phyloP scores from a whole-genome alignment of 768 basidiomycete genomes.

The Antrodiella citrinella region DNA sequence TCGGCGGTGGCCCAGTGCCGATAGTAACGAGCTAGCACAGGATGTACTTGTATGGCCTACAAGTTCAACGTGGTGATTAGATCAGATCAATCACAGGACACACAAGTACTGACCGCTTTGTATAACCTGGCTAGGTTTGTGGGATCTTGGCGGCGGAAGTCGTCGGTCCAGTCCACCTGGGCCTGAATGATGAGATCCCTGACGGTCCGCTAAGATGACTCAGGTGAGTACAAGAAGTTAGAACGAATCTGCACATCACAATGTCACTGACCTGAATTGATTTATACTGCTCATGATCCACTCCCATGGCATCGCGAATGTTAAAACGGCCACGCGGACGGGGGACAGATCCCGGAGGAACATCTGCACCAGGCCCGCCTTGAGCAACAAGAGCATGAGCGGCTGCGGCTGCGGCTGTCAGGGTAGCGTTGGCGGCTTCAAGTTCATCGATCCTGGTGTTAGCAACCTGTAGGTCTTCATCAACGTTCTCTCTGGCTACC shows the following conservation, averaged over 20 bases:
- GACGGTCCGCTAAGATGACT: neutral
- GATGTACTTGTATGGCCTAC: slow-evolving; percentile 6
- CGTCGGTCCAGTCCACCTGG: neutral
- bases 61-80: neutral
- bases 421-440: too few species aligned
- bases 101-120: neutral
- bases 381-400: too few species aligned
- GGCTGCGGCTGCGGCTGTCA: too few species aligned
- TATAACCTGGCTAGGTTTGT: neutral
- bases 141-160: neutral
- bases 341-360: too few species aligned
- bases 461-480: too few species aligned
- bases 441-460: too few species aligned
- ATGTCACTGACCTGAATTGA: neutral
- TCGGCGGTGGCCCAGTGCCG: slow-evolving; percentile 15
- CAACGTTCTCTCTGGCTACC: too few species aligned
- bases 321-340: neutral
- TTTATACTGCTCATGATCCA: neutral
- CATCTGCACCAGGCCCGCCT: too few species aligned
- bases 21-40: slow-evolving; percentile 6
- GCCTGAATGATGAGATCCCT: neutral
- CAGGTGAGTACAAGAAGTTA: neutral
- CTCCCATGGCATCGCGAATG: neutral
- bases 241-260: neutral
- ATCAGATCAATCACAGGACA: too few species aligned